Evolutionary conservation across 2,329 filamentous ascomycete species (phyloP).

Genomic region (Scedosporium minutisporum): DNA sequence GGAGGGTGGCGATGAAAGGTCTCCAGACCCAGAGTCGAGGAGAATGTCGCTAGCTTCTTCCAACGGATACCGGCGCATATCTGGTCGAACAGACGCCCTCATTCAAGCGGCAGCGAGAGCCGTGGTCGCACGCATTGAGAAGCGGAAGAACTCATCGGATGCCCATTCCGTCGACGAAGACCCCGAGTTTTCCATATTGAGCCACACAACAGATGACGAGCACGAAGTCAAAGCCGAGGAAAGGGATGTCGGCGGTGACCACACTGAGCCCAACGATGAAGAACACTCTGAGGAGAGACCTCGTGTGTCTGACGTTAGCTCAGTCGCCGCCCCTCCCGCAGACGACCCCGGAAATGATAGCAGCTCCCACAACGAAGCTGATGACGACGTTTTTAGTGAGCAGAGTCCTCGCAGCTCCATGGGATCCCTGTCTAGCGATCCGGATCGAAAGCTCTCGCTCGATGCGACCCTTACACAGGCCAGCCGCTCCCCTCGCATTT

Average conservation of each 20-base stretch:
- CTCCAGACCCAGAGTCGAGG: not conserved
- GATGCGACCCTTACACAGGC: conserved; percentile 16
- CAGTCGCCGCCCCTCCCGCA: not conserved
- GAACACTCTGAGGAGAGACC: not conserved
- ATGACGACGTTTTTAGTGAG: conserved; percentile 51
- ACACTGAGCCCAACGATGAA: not conserved
- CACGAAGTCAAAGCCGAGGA: not conserved
- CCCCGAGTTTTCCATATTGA: not conserved
- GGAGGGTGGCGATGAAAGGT: not conserved
- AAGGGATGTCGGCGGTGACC: not conserved
- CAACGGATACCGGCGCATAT: conserved; percentile 23
- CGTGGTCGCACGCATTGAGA: conserved; percentile 37
- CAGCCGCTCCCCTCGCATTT: conserved; percentile 33
- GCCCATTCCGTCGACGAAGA: conserved; percentile 19
- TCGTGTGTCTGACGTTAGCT: not conserved
- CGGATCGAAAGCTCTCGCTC: conserved; percentile 15
- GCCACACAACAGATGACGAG: not conserved
- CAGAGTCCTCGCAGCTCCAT: conserved; percentile 47
- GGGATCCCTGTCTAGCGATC: conserved; percentile 35
- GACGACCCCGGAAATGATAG: conserved; percentile 23
- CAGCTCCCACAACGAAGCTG: conserved; percentile 41
- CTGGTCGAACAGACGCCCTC: conserved; percentile 37
- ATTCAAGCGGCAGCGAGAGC: conserved; percentile 44
- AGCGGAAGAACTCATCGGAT: conserved; percentile 10
- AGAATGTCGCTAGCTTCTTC: not conserved